Percentiles rank a stretch among this genome's conserved stretches.
Conservation (phyloP, 2,329 filamentous ascomycete species). For the Cordyceps tenuipes region DNA sequence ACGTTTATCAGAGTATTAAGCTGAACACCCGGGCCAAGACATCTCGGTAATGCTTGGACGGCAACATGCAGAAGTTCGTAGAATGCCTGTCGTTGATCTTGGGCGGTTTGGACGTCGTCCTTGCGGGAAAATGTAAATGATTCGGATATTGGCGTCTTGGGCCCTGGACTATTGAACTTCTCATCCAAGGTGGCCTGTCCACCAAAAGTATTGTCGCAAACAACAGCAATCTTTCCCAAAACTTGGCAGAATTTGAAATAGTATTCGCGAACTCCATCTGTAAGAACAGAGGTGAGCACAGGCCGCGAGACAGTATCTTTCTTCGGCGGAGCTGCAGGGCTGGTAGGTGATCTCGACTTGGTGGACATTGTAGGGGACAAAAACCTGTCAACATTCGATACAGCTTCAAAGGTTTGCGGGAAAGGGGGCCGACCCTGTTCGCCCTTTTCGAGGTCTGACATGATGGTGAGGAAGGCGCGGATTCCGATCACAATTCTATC, state of each 20-base stretch:
- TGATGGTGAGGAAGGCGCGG: constrained; percentile 83
- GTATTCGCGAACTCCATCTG: constrained; percentile 71
- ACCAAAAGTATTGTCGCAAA: constrained; percentile 95
- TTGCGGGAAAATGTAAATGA: constrained; percentile 84
- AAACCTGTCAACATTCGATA: constrained; percentile 33
- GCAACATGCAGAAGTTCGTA: constrained; percentile 94
- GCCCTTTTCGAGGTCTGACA: constrained; percentile 83
- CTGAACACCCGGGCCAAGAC: constrained; percentile 79
- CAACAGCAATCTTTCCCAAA: constrained; percentile 86
- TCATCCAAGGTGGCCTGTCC: constrained; percentile 93
- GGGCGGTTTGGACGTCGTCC: constrained; percentile 63
- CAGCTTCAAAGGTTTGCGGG: constrained; percentile 54
- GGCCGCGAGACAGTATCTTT: constrained; percentile 62
- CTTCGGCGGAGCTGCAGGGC: constrained; percentile 24
- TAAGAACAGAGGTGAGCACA: constrained; percentile 54
- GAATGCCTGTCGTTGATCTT: constrained; percentile 86
- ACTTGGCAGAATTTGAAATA: constrained; percentile 92
- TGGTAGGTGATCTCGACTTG: constrained; percentile 23
- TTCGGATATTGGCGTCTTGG: constrained; percentile 91
- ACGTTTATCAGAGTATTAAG: constrained; percentile 93
- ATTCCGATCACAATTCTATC: constrained; percentile 98
- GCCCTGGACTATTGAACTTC: constrained; percentile 78
- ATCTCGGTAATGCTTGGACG: constrained; percentile 90
- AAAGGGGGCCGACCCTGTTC: constrained; percentile 74
- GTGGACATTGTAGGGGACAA: constrained; percentile 42